A percentile compares a stretch with the other conserved stretches of the same genome.
Conservation (phyloP, 208 protist genomes). For the Leishmania mexicana region DNA sequence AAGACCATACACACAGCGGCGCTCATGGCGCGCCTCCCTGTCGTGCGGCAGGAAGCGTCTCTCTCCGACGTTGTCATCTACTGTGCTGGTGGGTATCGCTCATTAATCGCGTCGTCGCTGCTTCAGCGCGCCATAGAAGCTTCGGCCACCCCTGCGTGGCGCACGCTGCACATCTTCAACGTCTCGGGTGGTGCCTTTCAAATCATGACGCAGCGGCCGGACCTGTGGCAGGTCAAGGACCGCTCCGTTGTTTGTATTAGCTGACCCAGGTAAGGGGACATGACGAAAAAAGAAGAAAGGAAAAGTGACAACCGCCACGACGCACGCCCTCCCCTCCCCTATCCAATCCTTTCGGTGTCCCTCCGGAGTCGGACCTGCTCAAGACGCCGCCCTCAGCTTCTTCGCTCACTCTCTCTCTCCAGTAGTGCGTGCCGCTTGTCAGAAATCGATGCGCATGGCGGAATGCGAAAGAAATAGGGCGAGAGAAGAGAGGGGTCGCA, state of each 20-base stretch:
- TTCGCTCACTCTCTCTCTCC: background rate
- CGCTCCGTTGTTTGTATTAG: conserved; percentile 86
- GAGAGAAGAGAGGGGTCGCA: background rate
- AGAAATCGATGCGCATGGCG: background rate
- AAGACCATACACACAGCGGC: conserved; percentile 40
- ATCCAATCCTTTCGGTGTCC: background rate
- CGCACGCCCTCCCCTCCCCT: background rate
- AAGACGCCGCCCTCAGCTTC: background rate
- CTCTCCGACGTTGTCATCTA: conserved; percentile 63
- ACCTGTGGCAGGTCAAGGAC: conserved; percentile 84
- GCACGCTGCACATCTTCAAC: conserved; percentile 37
- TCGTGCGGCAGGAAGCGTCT: conserved; percentile 20
- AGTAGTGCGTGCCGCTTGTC: background rate
- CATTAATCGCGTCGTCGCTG: conserved; percentile 73
- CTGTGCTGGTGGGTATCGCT: conserved; percentile 82
- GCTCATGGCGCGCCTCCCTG: conserved; percentile 25
- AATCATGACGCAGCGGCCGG: conserved; percentile 84
- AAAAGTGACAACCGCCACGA: background rate
- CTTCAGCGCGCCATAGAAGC: conserved; percentile 61
- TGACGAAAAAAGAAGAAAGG: background rate
- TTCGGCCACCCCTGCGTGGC: conserved; percentile 16
- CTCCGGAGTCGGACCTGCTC: background rate
- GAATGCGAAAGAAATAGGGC: background rate
- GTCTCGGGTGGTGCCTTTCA: conserved; percentile 73
- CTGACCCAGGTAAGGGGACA: conserved; percentile 74